Evolutionary conservation across 2,329 filamentous ascomycete genomes (phyloP), one percentile per base, ranked within the genome.

Genomic region (Paraconiothyrium sp.): DNA sequence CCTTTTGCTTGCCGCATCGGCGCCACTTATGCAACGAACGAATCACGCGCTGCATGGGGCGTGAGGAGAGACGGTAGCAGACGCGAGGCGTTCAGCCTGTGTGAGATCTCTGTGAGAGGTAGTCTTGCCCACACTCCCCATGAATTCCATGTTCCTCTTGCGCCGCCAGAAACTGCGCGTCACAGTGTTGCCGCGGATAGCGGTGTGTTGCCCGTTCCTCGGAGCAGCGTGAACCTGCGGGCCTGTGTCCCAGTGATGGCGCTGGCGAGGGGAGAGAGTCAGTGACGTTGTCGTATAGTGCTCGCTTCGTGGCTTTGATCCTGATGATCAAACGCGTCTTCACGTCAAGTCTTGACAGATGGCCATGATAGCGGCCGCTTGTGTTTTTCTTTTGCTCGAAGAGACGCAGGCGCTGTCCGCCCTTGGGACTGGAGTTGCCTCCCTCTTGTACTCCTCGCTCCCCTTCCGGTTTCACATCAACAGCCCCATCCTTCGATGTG

Each of bases 401-500:
- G 60, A 63, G 59, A 61, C 67, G 67, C 67, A 56, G 73, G 72
- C 68, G 70, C 69, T 68, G 70, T 58, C 65, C 71, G 66, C 68
- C 70, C 68, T 71, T 71, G 66, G 65, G 59, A 60, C 60, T 67
- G 65, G 65, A 75, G 14, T 68, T 66, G 63, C 65, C 69, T 71
- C 71, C 69, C 67, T 76, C 73, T 76, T 78, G 76, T 78, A 71
- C 73, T 59, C 74, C 74, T 67, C 67, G 62, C 68, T 63, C 68
- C 67, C 64, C 65, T 72, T 72, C 69, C 66, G 69, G 74, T 77
- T 76, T 77, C 74, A 76, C 74, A 64, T 73, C 58, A 62, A 64
- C 67, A 70, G 72, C 72, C 73, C 72, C 72, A 76, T 77, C 64
- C 71, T 73, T 72, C 73, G 57, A 72, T 66, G 69, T 78, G 76